phyloP scores from a whole-genome alignment of 208 protist genomes.

The Crithidia fasciculata region DNA sequence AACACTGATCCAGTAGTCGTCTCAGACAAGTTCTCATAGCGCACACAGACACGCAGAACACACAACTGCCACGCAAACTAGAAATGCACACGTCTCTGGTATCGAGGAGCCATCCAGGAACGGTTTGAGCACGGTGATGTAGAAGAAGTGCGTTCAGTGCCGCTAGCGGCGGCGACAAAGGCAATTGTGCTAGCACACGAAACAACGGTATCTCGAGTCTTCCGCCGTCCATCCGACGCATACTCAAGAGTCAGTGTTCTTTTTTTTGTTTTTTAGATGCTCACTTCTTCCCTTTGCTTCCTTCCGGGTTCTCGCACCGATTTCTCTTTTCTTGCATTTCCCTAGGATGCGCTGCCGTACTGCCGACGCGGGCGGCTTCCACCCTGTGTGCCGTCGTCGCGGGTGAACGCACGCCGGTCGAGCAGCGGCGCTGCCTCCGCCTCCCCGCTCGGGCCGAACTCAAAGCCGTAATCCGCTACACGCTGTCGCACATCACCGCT shows the following conservation, averaged over 20 bases:
- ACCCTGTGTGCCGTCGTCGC: neutral
- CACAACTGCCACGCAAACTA: no score
- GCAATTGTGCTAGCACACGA: neutral
- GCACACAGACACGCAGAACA: no score
- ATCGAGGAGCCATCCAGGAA: no score
- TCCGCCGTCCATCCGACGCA: neutral
- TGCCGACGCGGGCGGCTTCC: neutral
- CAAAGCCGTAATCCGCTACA: constrained; percentile 20
- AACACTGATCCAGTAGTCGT: no score
- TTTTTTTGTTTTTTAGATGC: neutral
- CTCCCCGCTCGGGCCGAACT: neutral
- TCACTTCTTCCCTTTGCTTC: neutral
- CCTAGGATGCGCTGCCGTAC: constrained; percentile 1
- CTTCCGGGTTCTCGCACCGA: no score
- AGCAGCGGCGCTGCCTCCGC: constrained; percentile 26
- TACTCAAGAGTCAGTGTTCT: neutral
- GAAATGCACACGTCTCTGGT: no score
- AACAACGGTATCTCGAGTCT: neutral
- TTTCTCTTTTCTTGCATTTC: no score
- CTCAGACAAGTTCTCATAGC: no score
- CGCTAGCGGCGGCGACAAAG: neutral
- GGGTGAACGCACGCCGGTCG: constrained; percentile 15
- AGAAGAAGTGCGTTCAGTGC: no score
- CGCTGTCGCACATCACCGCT: constrained; percentile 11
- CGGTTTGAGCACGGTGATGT: no score